phyloP scores from a whole-genome alignment of 1,139 yeast species.

The Candida tunisiensis region DNA sequence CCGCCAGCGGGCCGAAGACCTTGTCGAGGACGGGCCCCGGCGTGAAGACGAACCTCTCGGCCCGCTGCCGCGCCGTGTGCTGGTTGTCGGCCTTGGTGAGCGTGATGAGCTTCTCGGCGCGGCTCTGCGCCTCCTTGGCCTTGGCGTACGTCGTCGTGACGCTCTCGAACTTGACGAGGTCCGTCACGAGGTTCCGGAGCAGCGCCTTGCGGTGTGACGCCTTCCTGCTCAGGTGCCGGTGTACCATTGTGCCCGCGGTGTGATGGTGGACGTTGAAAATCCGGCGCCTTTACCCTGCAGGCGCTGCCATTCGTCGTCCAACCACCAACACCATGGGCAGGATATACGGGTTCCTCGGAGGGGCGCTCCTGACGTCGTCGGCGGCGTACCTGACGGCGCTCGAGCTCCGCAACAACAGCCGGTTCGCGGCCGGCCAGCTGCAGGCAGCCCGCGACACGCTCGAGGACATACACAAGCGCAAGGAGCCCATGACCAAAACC shows the following conservation, averaged over 20 bases:
- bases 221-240: slow-evolving; percentile 18
- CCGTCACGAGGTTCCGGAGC: slow-evolving; percentile 44
- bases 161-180: slow-evolving; percentile 50
- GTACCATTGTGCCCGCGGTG: slow-evolving; percentile 16
- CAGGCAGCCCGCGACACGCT: slow-evolving; percentile 31
- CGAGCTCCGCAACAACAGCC: slow-evolving; percentile 34
- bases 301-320: no score
- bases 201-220: slow-evolving; percentile 35
- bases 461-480: slow-evolving; percentile 26
- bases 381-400: slow-evolving; percentile 48
- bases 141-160: slow-evolving; percentile 56
- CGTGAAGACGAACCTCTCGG: slow-evolving; percentile 18
- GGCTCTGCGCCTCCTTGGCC: slow-evolving; percentile 46
- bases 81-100: slow-evolving; percentile 1
- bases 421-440: slow-evolving; percentile 31
- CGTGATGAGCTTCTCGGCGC: slow-evolving; percentile 38
- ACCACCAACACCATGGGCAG: slow-evolving; percentile 27
- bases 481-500: slow-evolving; percentile 12
- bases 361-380: slow-evolving; percentile 49
- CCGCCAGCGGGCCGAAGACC: slow-evolving; percentile 44
- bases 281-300: background rate
- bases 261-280: background rate
- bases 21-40: slow-evolving; percentile 35
- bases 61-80: slow-evolving; percentile 3
- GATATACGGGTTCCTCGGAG: slow-evolving; percentile 54